Percentiles rank a stretch among this genome's conserved stretches.
Conservation (phyloP, 1,284 basidiomycete species). For the Marasmius tenuissimus region DNA sequence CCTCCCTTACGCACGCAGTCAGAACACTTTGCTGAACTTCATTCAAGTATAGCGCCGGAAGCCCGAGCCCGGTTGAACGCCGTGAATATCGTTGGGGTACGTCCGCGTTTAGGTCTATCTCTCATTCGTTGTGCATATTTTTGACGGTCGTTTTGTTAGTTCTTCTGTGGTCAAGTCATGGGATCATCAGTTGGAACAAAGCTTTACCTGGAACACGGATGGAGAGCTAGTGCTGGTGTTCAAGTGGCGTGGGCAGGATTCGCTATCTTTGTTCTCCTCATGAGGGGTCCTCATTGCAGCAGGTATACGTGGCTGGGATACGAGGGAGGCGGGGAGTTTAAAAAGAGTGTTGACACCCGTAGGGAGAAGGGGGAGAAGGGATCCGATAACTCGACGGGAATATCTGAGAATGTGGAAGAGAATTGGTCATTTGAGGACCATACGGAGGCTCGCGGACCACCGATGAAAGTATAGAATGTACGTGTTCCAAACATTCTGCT, state of each 20-base stretch:
- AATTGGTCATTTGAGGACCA: no score
- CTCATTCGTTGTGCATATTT: slow-evolving; percentile 8
- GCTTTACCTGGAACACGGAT: slow-evolving; percentile 50
- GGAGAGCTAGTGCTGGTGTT: slow-evolving; percentile 47
- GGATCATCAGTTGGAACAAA: slow-evolving; percentile 54
- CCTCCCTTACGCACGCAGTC: background rate
- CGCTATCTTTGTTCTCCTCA: slow-evolving; percentile 37
- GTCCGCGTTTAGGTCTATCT: slow-evolving; percentile 5
- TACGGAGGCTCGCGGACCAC: no score
- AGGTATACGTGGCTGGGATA: background rate
- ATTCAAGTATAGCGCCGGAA: slow-evolving; percentile 21
- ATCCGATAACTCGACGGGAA: no score
- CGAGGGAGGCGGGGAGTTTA: background rate
- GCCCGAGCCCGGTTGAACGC: slow-evolving; percentile 53
- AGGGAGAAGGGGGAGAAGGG: background rate
- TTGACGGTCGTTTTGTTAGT: slow-evolving; percentile 12
- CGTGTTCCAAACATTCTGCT: no score
- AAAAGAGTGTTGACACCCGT: background rate
- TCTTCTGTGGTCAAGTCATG: slow-evolving; percentile 48
- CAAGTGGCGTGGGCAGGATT: slow-evolving; percentile 47
- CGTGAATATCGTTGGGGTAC: slow-evolving; percentile 44
- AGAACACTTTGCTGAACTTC: background rate
- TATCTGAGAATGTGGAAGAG: no score
- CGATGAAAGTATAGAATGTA: no score
- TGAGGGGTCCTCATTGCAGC: slow-evolving; percentile 39